Evolutionary conservation across 2,329 filamentous ascomycete species (phyloP).

Genomic region (Hysterium pulicare): DNA sequence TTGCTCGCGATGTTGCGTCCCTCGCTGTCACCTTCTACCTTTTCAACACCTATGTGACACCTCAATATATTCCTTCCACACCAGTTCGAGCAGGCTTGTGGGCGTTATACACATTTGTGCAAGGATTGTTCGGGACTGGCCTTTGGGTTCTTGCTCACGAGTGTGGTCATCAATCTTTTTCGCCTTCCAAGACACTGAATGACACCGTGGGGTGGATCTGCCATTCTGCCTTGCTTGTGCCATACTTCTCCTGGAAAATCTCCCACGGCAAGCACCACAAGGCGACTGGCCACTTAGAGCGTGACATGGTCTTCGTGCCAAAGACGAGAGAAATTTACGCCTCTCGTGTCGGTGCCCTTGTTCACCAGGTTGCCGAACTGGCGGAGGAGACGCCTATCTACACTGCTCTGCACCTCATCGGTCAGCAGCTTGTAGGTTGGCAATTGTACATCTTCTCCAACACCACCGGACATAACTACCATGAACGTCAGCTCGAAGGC

Average conservation of each 20-base stretch:
- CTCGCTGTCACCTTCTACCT: conserved; percentile 77
- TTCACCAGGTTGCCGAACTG: conserved; percentile 82
- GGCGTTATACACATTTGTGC: conserved; percentile 71
- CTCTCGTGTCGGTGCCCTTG: conserved; percentile 66
- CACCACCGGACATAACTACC: conserved; percentile 93
- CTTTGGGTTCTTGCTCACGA: conserved; percentile 97
- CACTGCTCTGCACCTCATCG: conserved; percentile 69
- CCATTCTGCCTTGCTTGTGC: conserved; percentile 84
- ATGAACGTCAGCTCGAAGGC: conserved; percentile 86
- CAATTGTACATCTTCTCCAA: conserved; percentile 87
- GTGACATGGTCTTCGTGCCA: conserved; percentile 99
- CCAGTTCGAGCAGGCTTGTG: conserved; percentile 63
- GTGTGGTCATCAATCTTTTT: conserved; percentile 96
- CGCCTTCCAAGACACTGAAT: conserved; percentile 84
- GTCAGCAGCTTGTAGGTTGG: conserved; percentile 91
- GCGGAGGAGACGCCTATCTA: conserved; percentile 90
- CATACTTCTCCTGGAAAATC: conserved; percentile 99
- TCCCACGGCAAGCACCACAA: conserved; percentile 99
- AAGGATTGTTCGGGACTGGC: conserved; percentile 91
- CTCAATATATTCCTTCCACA: conserved; percentile 72
- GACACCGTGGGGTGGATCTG: conserved; percentile 89
- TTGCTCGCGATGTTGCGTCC: conserved; percentile 72
- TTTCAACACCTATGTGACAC: conserved; percentile 86
- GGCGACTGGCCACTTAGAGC: conserved; percentile 93
- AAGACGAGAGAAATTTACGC: conserved; percentile 83